Conservation (phyloP, 371 early-diverging fungal genomes). For the Scutellospora calospora region DNA sequence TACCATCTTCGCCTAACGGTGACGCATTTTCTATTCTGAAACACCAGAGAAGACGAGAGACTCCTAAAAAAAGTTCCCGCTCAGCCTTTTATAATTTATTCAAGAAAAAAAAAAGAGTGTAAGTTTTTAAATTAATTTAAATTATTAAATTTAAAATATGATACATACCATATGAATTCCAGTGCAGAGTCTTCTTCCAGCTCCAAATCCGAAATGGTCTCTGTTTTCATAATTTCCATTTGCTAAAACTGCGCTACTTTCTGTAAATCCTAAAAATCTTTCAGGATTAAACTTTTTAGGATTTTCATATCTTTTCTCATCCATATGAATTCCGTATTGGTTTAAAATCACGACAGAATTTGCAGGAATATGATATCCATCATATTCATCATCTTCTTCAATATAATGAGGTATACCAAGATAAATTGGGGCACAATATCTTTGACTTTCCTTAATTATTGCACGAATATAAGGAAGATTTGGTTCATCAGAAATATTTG, state of each 20-base stretch:
- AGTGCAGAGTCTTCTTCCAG: too few species aligned
- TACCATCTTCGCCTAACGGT: background rate
- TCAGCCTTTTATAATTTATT: background rate
- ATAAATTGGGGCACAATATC: background rate
- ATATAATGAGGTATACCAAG: background rate
- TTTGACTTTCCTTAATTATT: background rate
- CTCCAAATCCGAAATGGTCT: constrained; percentile 29
- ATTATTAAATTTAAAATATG: background rate
- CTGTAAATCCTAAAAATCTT: constrained; percentile 10
- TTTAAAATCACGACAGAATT: background rate
- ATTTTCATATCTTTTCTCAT: constrained; percentile 8
- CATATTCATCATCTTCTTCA: constrained; percentile 30
- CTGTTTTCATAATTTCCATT: background rate
- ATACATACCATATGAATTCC: background rate
- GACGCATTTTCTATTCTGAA: background rate
- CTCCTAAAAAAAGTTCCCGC: background rate
- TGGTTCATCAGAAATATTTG: background rate
- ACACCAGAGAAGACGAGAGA: background rate
- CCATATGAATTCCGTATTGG: background rate
- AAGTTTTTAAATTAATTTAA: background rate
- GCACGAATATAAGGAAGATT: constrained; percentile 2
- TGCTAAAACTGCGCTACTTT: constrained; percentile 14
- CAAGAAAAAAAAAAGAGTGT: too few species aligned
- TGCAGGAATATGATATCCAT: too few species aligned
- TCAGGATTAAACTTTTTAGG: constrained; percentile 1